Evolutionary conservation across 805 yeast genomes (phyloP).

Genomic region (Hanseniaspora lindneri): DNA sequence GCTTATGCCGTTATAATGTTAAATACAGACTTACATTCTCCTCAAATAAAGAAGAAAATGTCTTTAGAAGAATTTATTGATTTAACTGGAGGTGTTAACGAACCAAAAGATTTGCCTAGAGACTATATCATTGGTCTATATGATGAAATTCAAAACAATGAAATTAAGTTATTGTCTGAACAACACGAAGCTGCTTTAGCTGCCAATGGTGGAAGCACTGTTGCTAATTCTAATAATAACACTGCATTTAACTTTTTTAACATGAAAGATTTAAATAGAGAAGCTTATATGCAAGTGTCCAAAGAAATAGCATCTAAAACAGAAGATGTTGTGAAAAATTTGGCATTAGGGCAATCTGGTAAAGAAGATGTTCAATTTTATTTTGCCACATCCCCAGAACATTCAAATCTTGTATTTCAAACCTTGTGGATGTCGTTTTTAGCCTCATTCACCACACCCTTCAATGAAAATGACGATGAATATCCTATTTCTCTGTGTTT

Average conservation of each 20-base stretch:
- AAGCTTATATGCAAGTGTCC: conserved; percentile 86
- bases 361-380: conserved; percentile 46
- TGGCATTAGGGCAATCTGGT: conserved; percentile 40
- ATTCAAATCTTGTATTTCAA: conserved; percentile 86
- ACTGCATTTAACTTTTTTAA: conserved; percentile 50
- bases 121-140: conserved; percentile 60
- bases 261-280: conserved; percentile 58
- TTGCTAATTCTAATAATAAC: conserved; percentile 28
- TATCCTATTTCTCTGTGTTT: conserved; percentile 58
- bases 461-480: conserved; percentile 66
- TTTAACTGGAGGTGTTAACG: conserved; percentile 87
- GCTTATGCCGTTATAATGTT: conserved; percentile 87
- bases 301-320: conserved; percentile 83
- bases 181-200: conserved; percentile 83
- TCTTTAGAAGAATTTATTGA: conserved; percentile 71
- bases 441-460: conserved; percentile 89
- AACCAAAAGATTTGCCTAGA: conserved; percentile 69
- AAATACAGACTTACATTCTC: conserved; percentile 87
- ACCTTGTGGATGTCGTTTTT: conserved; percentile 93
- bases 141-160: conserved; percentile 68
- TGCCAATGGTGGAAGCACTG: conserved; percentile 35
- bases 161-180: conserved; percentile 82
- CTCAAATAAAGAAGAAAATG: conserved; percentile 79
- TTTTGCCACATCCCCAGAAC: conserved; percentile 77
- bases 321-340: conserved; percentile 61